These are phyloP conservation scores for Flaveria floridana DNA, from an alignment of 140 eudicot species.

Conservation along the genomic window DNA sequence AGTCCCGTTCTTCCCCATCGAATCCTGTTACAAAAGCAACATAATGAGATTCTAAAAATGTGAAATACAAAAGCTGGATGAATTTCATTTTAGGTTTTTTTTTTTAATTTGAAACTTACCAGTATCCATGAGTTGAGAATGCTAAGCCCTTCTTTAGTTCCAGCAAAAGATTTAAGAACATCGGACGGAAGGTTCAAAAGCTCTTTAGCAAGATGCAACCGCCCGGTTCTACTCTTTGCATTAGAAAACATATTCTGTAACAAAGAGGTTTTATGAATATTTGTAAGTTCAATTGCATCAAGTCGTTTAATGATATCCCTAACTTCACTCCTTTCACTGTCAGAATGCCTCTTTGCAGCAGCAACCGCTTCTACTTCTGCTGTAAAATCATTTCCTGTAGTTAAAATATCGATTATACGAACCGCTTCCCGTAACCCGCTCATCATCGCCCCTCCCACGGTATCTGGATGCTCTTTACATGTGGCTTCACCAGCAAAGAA, in stretches of 20 bases:
- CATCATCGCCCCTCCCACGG: conserved; percentile 99
- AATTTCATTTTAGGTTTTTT: not conserved
- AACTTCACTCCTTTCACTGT: conserved; percentile 71
- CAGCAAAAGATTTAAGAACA: conserved; percentile 82
- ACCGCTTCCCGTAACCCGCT: conserved; percentile 98
- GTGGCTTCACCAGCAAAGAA: conserved; percentile 99
- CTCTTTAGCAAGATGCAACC: conserved; percentile 89
- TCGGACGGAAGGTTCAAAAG: conserved; percentile 70
- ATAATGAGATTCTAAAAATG: not conserved
- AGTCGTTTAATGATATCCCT: conserved; percentile 73
- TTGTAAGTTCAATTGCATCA: conserved; percentile 60
- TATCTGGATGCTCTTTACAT: conserved; percentile 98
- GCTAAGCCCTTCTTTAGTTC: conserved; percentile 81
- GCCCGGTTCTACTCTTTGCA: conserved; percentile 83
- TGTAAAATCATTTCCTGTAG: conserved; percentile 71
- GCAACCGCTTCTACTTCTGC: conserved; percentile 92
- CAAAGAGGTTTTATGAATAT: conserved; percentile 48
- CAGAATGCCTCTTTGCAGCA: conserved; percentile 77
- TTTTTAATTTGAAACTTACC: conserved; percentile 40
- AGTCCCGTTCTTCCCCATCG: conserved; percentile 97
- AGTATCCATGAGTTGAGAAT: conserved; percentile 89
- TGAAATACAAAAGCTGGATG: not conserved
- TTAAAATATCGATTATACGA: conserved; percentile 78
- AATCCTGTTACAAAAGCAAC: conserved; percentile 58
- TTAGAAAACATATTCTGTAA: conserved; percentile 69